Conservation (phyloP, 179 eudicot species). For the Silene vulgaris region DNA sequence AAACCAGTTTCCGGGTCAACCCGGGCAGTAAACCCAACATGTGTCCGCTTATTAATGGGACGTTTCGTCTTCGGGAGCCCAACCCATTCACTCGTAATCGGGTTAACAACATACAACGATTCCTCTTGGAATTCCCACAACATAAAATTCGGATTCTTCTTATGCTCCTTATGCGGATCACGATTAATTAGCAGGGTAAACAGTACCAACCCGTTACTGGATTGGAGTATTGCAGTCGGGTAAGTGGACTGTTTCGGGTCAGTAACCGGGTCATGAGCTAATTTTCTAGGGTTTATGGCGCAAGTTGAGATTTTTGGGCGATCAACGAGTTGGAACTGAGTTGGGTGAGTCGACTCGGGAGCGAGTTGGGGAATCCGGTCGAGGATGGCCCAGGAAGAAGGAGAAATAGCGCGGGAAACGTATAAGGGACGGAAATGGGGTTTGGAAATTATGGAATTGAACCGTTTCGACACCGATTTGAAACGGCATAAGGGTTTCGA, state of each 20-base stretch:
- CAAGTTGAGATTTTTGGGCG: background rate
- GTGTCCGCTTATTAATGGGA: background rate
- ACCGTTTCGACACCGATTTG: constrained; percentile 23
- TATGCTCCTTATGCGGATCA: too few relatives aligned
- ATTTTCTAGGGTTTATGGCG: background rate
- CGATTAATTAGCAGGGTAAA: too few relatives aligned
- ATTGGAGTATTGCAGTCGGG: too few relatives aligned
- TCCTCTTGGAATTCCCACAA: background rate
- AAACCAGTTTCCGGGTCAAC: background rate
- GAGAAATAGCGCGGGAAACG: background rate
- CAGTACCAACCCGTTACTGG: too few relatives aligned
- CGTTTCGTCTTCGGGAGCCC: constrained; percentile 1
- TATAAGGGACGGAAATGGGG: constrained; percentile 6
- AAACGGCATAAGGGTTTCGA: constrained; percentile 19
- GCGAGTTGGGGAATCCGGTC: constrained; percentile 6
- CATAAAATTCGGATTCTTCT: background rate
- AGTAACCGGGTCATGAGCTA: background rate
- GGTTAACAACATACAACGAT: background rate
- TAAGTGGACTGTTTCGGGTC: too few relatives aligned
- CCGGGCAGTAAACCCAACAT: constrained; percentile 11
- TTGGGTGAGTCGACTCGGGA: background rate
- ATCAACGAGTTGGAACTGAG: background rate
- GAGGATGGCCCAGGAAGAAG: background rate
- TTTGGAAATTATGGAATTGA: constrained; percentile 10
- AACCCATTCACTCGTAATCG: constrained; percentile 4